A percentile compares a stretch with the other conserved stretches of the same genome.
These are phyloP conservation scores for Termitomyces sp. DNA, from an alignment of 768 basidiomycete species.

Conservation along the genomic window DNA sequence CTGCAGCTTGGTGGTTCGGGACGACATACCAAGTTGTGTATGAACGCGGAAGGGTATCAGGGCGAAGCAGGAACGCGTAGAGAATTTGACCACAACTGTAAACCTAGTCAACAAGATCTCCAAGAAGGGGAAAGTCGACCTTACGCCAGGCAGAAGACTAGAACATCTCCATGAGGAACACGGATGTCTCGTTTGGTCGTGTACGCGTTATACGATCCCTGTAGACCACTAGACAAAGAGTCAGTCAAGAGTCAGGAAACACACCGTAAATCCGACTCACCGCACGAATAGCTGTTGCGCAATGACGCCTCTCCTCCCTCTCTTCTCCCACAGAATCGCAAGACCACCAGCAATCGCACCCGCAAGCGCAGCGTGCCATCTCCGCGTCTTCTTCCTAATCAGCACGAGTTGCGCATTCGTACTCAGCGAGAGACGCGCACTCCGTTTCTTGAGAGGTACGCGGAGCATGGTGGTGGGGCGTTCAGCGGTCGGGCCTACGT, in stretches of 20 bases:
- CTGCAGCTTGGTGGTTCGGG: background rate
- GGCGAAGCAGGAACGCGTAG: conserved; percentile 72
- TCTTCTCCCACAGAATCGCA: conserved; percentile 77
- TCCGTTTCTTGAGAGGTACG: conserved; percentile 31
- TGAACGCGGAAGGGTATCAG: conserved; percentile 79
- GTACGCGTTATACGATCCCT: conserved; percentile 83
- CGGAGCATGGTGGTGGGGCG: conserved; percentile 22
- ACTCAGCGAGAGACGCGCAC: conserved; percentile 55
- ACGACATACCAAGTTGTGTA: conserved; percentile 66
- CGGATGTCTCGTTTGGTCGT: conserved; percentile 61
- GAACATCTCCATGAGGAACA: conserved; percentile 79
- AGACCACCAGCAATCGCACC: conserved; percentile 72
- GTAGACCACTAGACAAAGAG: conserved; percentile 61
- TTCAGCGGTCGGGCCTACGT: conserved; percentile 20
- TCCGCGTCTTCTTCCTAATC: conserved; percentile 59
- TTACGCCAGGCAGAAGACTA: conserved; percentile 77
- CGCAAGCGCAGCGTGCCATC: conserved; percentile 81
- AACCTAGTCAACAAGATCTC: conserved; percentile 1
- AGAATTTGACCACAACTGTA: conserved; percentile 81
- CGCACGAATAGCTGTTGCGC: conserved; percentile 90
- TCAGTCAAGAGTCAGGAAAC: background rate
- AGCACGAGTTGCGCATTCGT: conserved; percentile 61
- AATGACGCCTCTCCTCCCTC: conserved; percentile 57
- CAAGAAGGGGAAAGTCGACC: conserved; percentile 15
- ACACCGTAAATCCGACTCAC: conserved; percentile 34